Evolutionary conservation across 192 early-diverging fungal genomes (phyloP), one percentile per base, ranked within the genome.

Genomic region (Entomortierella beljakovae): DNA sequence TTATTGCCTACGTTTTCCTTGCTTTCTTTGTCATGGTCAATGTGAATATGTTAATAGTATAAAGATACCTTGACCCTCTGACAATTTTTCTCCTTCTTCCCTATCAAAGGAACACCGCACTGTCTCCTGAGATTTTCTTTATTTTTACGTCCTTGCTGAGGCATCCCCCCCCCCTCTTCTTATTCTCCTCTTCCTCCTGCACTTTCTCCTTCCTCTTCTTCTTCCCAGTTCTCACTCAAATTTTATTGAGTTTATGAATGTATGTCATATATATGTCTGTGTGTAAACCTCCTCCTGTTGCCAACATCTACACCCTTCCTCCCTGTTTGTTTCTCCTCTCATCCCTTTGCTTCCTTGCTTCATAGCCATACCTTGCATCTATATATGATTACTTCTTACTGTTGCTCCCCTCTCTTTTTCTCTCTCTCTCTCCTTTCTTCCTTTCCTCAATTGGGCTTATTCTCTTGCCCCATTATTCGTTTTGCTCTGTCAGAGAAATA

Each of bases 111-210:
- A 40, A 55, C 52, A 22, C 4, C 31, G 61, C 61, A 25, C 33
- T 35, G 51, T 54, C 38, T 54, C 63, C 63, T 54, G 58, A 61
- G 58, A 61, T 61, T 54, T 64, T 38, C 51, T 34, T 67, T 35
- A 10, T 35, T 31, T 40, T 57, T 46, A 10, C 31, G 23, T 51
- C 22, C 38, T 43, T 32, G 6, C 40, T 52, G 50, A 40, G 11
- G 32, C 34, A 28, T 8, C 18, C 6, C 6, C 23, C 49, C 28
- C 13, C 10, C 51, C 23, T 20, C 34, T 52, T 31, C 28, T 51
- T 4, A n/a, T 37, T 34, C 25, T 46, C 26, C 38, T 23, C 57
- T n/a, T 37, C n/a, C 49, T 53, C 23, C 49, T 69, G 28, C 40
- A 56, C 28, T 33, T 46, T 59, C 66, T 35, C 50, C 23, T 48